These are phyloP conservation scores for Metschnikowia sp. DNA, from an alignment of 805 yeast genomes.

Conservation along the genomic window DNA sequence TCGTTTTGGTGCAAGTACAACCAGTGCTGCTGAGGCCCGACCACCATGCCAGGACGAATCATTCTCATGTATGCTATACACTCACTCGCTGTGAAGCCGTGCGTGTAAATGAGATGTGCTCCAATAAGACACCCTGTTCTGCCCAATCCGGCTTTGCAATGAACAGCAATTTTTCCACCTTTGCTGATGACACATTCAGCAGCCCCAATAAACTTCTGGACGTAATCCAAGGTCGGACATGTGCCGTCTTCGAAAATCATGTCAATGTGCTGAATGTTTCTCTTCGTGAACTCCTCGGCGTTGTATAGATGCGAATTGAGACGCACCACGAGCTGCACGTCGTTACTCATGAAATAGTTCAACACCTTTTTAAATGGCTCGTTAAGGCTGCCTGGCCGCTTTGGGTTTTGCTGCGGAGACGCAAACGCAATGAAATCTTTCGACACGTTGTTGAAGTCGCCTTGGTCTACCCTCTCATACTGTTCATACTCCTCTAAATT, in stretches of 20 bases:
- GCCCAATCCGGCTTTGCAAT: constrained; percentile 97
- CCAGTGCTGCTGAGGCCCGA: constrained; percentile 99
- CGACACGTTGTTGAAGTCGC: constrained; percentile 88
- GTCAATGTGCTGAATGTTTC: constrained; percentile 86
- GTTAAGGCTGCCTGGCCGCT: constrained; percentile 50
- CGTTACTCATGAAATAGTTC: constrained; percentile 64
- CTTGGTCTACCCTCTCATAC: constrained; percentile 94
- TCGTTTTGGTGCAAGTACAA: constrained; percentile 92
- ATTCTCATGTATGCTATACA: constrained; percentile 96
- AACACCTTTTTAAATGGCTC: constrained; percentile 82
- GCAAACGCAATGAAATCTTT: constrained; percentile 98
- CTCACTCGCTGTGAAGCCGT: constrained; percentile 95
- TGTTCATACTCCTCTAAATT: constrained; percentile 92
- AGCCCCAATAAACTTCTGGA: constrained; percentile 89
- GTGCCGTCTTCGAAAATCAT: constrained; percentile 98
- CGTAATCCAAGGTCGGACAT: constrained; percentile 92
- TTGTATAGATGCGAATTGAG: constrained; percentile 90
- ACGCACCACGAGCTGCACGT: constrained; percentile 87
- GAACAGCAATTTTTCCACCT: constrained; percentile 97
- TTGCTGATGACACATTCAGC: constrained; percentile 82
- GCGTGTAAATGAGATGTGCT: constrained; percentile 92
- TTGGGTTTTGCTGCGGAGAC: constrained; percentile 72
- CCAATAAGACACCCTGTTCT: constrained; percentile 98
- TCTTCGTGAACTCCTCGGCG: constrained; percentile 72
- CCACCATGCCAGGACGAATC: constrained; percentile 99